Conservation (phyloP, 2,329 filamentous ascomycete genomes). For the Venturia oleaginea region DNA sequence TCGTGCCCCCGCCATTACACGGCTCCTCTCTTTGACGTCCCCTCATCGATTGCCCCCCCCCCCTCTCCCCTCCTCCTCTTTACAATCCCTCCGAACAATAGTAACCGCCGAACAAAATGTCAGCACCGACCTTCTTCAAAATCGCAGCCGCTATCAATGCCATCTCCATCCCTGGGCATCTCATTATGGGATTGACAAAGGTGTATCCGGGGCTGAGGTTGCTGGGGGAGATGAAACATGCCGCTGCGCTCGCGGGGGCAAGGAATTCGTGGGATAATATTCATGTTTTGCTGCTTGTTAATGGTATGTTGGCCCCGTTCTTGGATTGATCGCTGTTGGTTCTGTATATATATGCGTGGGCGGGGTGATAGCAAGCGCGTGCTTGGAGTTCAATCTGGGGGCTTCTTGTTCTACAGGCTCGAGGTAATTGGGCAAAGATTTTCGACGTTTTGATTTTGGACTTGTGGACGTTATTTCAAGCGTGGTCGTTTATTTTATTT, state of each 20-base stretch:
- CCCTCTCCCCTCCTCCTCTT: not conserved
- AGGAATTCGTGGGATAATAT: not conserved
- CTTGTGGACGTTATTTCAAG: too few species aligned
- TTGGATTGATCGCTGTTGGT: too few species aligned
- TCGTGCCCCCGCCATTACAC: not conserved
- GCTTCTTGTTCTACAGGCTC: too few species aligned
- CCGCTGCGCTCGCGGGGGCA: not conserved
- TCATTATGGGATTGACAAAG: not conserved
- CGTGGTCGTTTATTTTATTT: too few species aligned
- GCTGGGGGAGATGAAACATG: not conserved
- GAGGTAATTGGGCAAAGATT: too few species aligned
- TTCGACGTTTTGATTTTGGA: too few species aligned
- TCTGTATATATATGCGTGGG: too few species aligned
- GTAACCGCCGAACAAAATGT: not conserved
- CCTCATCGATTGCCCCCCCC: not conserved
- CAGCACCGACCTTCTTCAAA: not conserved
- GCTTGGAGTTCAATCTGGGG: too few species aligned
- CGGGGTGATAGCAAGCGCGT: too few species aligned
- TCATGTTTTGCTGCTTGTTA: not conserved
- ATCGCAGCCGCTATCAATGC: not conserved
- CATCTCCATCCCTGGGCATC: not conserved
- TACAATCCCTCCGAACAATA: not conserved
- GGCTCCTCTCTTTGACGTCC: not conserved
- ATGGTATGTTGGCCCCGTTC: conserved; percentile 1
- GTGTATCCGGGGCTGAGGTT: not conserved